These are phyloP conservation scores for Tranzscheliella williamsii DNA, from an alignment of 1,284 basidiomycete species.

Conservation along the genomic window DNA sequence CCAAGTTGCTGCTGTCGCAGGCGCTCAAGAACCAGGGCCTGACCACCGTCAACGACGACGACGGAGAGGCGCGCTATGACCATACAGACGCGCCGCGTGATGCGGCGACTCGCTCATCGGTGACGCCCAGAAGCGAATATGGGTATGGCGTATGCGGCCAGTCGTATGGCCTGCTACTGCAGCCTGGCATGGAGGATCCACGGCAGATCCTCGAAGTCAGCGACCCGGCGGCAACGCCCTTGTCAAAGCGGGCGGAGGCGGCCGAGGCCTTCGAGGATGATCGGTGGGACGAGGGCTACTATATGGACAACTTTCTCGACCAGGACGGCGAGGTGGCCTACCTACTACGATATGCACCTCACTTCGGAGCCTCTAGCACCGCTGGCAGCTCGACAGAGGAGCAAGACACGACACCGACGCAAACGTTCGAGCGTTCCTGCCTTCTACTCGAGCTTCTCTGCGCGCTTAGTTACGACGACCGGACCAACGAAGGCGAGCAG, in stretches of 20 bases:
- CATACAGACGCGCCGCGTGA: background rate
- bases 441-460: slow-evolving; percentile 22
- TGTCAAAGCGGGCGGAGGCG: slow-evolving; percentile 2
- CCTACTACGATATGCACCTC: slow-evolving; percentile 5
- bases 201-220: slow-evolving; percentile 23
- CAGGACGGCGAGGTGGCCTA: slow-evolving; percentile 21
- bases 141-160: slow-evolving; percentile 8
- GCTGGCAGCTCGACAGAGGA: background rate
- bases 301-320: slow-evolving; percentile 37
- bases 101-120: background rate
- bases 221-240: slow-evolving; percentile 9
- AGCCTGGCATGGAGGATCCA: slow-evolving; percentile 10
- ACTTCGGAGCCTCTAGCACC: background rate
- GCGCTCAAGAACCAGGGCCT: slow-evolving; percentile 17
- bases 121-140: background rate
- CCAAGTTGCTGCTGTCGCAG: slow-evolving; percentile 18
- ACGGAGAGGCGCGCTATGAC: slow-evolving; percentile 13
- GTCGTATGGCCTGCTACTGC: slow-evolving; percentile 9
- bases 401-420: background rate
- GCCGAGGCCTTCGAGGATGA: slow-evolving; percentile 19
- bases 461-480: slow-evolving; percentile 29
- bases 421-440: slow-evolving; percentile 3
- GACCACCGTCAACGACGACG: slow-evolving; percentile 16
- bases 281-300: slow-evolving; percentile 34
- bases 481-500: slow-evolving; percentile 30